phyloP scores from a whole-genome alignment of 1,139 yeast species.

The Debaryomyces udenii region DNA sequence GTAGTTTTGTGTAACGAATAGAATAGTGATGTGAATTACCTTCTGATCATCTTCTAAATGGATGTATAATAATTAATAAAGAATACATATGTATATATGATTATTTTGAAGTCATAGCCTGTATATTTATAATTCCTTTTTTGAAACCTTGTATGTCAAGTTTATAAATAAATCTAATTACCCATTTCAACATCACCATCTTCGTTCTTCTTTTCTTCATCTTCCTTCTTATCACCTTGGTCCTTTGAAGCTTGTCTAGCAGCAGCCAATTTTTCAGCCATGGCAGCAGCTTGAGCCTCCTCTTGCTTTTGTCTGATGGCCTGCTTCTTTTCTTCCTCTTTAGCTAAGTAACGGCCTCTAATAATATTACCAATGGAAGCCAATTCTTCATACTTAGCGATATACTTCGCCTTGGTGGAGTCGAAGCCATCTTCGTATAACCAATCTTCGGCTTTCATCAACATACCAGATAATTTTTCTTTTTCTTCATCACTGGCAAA shows the following conservation, averaged over 20 bases:
- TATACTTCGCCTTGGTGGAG: slow-evolving; percentile 92
- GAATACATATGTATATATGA: neutral
- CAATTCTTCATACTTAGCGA: slow-evolving; percentile 97
- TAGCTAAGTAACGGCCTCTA: slow-evolving; percentile 91
- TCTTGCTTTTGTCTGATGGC: slow-evolving; percentile 86
- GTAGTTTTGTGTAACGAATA: slow-evolving; percentile 3
- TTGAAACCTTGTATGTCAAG: slow-evolving; percentile 1
- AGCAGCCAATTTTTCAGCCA: slow-evolving; percentile 90
- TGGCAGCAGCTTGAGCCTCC: slow-evolving; percentile 81
- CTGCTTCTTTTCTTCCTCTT: slow-evolving; percentile 94
- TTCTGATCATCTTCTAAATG: neutral
- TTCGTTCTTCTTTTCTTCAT: slow-evolving; percentile 26
- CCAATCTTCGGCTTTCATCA: slow-evolving; percentile 95
- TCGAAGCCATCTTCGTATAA: slow-evolving; percentile 97
- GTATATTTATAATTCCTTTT: slow-evolving; percentile 3
- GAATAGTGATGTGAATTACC: too few relatives aligned
- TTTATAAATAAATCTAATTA: slow-evolving; percentile 9
- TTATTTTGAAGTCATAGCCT: slow-evolving; percentile 1
- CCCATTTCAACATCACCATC: slow-evolving; percentile 47
- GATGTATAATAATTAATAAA: neutral
- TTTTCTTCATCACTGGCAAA: slow-evolving; percentile 93
- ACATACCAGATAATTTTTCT: slow-evolving; percentile 69
- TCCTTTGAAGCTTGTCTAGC: slow-evolving; percentile 58
- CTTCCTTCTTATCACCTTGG: slow-evolving; percentile 23
- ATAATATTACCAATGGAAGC: slow-evolving; percentile 93